Percentiles rank a stretch among this genome's conserved stretches.
phyloP scores from a whole-genome alignment of 768 basidiomycete species.

The Paxillus rubicundulus region DNA sequence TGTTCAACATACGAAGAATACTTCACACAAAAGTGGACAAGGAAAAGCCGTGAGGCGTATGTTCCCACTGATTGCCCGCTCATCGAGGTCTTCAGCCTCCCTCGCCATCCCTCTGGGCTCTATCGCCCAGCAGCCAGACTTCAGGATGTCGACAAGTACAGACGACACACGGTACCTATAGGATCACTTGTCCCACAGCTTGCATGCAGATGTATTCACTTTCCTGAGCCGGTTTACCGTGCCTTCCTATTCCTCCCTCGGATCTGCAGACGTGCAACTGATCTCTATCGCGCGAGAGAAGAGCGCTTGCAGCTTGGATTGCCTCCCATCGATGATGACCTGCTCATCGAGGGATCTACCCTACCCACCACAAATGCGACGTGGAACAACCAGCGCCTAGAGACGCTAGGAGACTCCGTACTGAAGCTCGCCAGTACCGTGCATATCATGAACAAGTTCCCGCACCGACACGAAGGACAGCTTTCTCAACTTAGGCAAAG shows the following conservation, averaged over 20 bases:
- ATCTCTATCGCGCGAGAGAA: slow-evolving; percentile 56
- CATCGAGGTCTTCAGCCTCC: slow-evolving; percentile 50
- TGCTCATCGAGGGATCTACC: slow-evolving; percentile 73
- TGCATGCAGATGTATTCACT: slow-evolving; percentile 52
- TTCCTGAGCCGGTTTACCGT: slow-evolving; percentile 49
- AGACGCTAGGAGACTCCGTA: slow-evolving; percentile 85
- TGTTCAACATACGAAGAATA: slow-evolving; percentile 58
- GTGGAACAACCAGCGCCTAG: slow-evolving; percentile 82
- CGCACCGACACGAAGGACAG: slow-evolving; percentile 81
- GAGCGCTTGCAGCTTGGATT: slow-evolving; percentile 56
- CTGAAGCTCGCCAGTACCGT: slow-evolving; percentile 74
- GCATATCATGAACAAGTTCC: slow-evolving; percentile 73
- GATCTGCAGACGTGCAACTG: slow-evolving; percentile 64
- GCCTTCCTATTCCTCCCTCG: slow-evolving; percentile 62
- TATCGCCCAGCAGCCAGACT: slow-evolving; percentile 35
- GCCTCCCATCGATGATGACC: slow-evolving; percentile 54
- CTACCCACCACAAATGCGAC: slow-evolving; percentile 60
- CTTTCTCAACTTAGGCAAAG: slow-evolving; percentile 62
- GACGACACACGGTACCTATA: slow-evolving; percentile 23
- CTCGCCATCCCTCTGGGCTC: slow-evolving; percentile 40
- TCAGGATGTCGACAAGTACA: slow-evolving; percentile 26
- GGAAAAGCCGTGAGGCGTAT: slow-evolving; percentile 40
- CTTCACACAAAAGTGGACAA: slow-evolving; percentile 53
- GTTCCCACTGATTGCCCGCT: slow-evolving; percentile 60
- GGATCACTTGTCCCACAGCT: slow-evolving; percentile 39